Evolutionary conservation across 2,329 filamentous ascomycete species (phyloP), one percentile per base, ranked within the genome.

Genomic region (Truncatella angustata): DNA sequence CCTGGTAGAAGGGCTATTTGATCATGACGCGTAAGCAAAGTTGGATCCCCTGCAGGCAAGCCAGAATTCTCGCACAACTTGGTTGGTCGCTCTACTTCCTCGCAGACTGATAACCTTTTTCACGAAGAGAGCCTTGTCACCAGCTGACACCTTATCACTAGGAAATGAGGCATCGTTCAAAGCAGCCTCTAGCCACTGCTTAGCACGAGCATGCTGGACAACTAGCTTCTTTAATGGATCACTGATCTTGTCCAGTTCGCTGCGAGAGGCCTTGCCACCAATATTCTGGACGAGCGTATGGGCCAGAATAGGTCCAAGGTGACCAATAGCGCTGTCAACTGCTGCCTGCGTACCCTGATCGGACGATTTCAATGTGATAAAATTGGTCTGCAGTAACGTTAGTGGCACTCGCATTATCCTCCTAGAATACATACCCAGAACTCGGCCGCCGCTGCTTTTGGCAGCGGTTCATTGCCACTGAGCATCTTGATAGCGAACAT

Each of bases 51-150:
- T 75, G 55, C 85, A 86, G 2, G 78, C 75, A n/a, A 89, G 70
- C 84, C 86, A 91, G 63, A 91, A 91, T 26, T 89, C 85, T 53
- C 82, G 79, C 3, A 90, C 81, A 1, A 88, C 75, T 50, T 84
- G 78, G 56, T 86, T 88, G 3, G 87, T 90, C 46, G 77, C 72
- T 56, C 80, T 77, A 1, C 80, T 75, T 6, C 88, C 87, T 35
- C 88, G 76, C 30, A 90, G 71, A 62, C 83, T 86, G 52, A 87
- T 70, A 9, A 91, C 64, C 62, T 85, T 88, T 65, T 85, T 83
- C 30, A 90, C 61, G 60, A 90, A 91, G 10, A 81, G 57, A 2
- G 69, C 69, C 68, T 87, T 90, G 34, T 89, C 84, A 49, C 77
- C 74, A 3, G 69, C 62, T 0, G 77, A 74, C 2, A 90, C 76